These are phyloP conservation scores for Dentipellis fragilis DNA, from an alignment of 768 basidiomycete species.

Conservation along the genomic window DNA sequence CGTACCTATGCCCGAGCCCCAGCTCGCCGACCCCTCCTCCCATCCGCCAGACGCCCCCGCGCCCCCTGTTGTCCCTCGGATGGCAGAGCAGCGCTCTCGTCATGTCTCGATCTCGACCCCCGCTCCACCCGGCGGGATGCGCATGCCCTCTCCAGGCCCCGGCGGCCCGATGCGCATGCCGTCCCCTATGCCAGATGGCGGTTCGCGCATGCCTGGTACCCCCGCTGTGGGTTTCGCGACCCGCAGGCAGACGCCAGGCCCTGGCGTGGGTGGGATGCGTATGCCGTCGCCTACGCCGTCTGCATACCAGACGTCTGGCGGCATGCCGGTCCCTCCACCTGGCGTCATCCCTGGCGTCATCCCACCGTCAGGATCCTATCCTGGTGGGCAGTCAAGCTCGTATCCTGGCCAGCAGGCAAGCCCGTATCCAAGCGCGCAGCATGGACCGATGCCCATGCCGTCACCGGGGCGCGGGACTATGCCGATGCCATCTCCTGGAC, in stretches of 20 bases:
- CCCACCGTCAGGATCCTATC: not conserved
- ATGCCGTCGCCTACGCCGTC: not conserved
- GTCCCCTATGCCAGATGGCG: not conserved
- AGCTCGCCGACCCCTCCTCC: not conserved
- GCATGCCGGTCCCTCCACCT: not conserved
- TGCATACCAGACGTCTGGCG: not conserved
- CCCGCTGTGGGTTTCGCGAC: no score
- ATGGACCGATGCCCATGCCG: not conserved
- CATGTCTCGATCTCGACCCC: not conserved
- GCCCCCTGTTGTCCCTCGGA: not conserved
- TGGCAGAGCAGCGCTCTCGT: not conserved
- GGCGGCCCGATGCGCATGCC: not conserved
- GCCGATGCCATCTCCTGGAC: not conserved
- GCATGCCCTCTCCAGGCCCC: slow-evolving; percentile 6
- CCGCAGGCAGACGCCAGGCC: no score
- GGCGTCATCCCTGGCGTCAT: not conserved
- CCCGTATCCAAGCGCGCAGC: no score
- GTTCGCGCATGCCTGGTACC: no score
- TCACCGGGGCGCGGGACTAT: not conserved
- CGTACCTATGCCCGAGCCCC: slow-evolving; percentile 6
- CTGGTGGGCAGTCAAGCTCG: no score
- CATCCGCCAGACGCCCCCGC: not conserved
- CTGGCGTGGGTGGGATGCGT: not conserved
- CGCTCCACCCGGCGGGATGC: not conserved
- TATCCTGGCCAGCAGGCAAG: no score